These are phyloP conservation scores for Amphibolis antarctica DNA, from an alignment of 106 monocot genomes.

Conservation along the genomic window DNA sequence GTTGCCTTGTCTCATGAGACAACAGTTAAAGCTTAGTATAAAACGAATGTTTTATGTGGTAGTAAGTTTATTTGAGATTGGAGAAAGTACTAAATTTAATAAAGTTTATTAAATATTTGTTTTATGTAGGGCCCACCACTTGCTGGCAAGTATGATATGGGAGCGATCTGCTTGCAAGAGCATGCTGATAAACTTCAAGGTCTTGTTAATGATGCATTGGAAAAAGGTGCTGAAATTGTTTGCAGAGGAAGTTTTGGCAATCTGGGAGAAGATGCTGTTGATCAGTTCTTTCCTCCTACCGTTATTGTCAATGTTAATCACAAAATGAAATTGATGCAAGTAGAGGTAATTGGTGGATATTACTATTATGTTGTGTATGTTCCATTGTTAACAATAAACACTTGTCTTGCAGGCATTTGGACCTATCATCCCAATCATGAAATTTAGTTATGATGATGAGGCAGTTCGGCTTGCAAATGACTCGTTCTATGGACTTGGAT, in stretches of 20 bases:
- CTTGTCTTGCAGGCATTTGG: slow-evolving; percentile 68
- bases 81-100: neutral
- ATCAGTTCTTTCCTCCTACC: slow-evolving; percentile 96
- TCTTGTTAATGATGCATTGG: slow-evolving; percentile 92
- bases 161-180: slow-evolving; percentile 96
- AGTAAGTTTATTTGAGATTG: neutral
- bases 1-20: too few species aligned
- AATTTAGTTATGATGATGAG: slow-evolving; percentile 91
- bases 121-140: slow-evolving; percentile 68
- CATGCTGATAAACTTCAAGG: slow-evolving; percentile 93
- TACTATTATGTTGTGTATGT: neutral
- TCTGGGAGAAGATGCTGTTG: slow-evolving; percentile 91
- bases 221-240: slow-evolving; percentile 91
- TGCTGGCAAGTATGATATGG: slow-evolving; percentile 93
- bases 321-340: slow-evolving; percentile 96
- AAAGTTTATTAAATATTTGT: neutral
- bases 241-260: slow-evolving; percentile 85
- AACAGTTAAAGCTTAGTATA: too few species aligned
- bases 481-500: slow-evolving; percentile 92
- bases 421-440: slow-evolving; percentile 96
- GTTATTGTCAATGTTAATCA: slow-evolving; percentile 89
- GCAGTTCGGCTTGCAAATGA: slow-evolving; percentile 87
- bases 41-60: too few species aligned
- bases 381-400: neutral
- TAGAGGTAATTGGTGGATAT: slow-evolving; percentile 47